Conservation (phyloP, 345 rosid genomes). For the Gossypium rotundifolium region DNA sequence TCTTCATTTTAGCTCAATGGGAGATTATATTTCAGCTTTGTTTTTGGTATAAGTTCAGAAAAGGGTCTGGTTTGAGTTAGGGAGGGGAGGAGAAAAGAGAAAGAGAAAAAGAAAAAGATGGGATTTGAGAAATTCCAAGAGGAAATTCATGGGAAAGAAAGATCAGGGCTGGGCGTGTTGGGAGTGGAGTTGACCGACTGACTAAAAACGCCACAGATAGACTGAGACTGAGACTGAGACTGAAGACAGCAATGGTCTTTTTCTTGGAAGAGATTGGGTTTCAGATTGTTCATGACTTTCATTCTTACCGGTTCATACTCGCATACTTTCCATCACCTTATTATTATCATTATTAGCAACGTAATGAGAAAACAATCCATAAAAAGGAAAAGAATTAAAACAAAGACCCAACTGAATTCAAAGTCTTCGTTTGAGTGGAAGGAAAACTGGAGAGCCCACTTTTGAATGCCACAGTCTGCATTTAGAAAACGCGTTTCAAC, state of each 20-base stretch:
- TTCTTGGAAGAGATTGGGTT: not conserved
- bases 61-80: not conserved
- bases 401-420: not conserved
- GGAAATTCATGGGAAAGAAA: slow-evolving; percentile 15
- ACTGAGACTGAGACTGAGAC: slow-evolving; percentile 12
- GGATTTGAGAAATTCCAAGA: not conserved
- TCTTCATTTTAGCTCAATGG: not conserved
- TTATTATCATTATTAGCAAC: not conserved
- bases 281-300: not conserved
- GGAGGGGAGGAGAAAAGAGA: not conserved
- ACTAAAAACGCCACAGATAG: not conserved
- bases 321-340: not conserved
- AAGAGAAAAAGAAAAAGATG: not conserved
- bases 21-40: not conserved
- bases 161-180: slow-evolving; percentile 15
- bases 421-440: not conserved
- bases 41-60: slow-evolving; percentile 2
- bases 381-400: too few species aligned
- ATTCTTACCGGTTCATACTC: not conserved
- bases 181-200: slow-evolving; percentile 25
- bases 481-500: not conserved
- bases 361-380: not conserved
- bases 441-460: not conserved
- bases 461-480: not conserved
- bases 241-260: not conserved